phyloP scores from a whole-genome alignment of 768 basidiomycete genomes.

The Boletales sp. region DNA sequence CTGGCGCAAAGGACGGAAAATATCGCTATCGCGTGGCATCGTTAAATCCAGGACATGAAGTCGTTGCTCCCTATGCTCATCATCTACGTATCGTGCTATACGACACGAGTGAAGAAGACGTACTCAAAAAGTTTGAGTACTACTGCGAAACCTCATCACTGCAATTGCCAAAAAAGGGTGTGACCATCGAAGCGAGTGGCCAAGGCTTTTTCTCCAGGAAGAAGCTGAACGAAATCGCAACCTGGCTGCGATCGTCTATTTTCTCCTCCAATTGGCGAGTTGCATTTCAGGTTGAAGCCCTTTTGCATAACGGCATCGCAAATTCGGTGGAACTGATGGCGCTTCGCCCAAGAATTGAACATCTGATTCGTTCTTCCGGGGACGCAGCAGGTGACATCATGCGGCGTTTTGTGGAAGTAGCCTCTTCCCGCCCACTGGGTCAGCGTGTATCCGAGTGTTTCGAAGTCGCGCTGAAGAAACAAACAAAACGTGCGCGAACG shows the following conservation, averaged over 20 bases:
- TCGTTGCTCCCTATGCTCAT: conserved; percentile 66
- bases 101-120: conserved; percentile 40
- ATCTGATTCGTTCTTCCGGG: conserved; percentile 33
- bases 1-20: conserved; percentile 30
- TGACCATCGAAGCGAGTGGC: conserved; percentile 46
- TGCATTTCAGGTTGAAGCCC: conserved; percentile 73
- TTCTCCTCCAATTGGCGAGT: conserved; percentile 47
- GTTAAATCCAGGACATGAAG: conserved; percentile 54
- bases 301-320: conserved; percentile 60
- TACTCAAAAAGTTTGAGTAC: conserved; percentile 46
- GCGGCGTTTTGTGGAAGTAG: conserved; percentile 47
- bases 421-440: conserved; percentile 44
- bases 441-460: conserved; percentile 47
- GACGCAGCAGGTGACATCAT: conserved; percentile 47
- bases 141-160: conserved; percentile 53
- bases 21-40: conserved; percentile 57
- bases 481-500: conserved; percentile 13
- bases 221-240: conserved; percentile 43
- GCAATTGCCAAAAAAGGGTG: conserved; percentile 31
- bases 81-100: conserved; percentile 64
- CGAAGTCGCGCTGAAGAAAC: conserved; percentile 18
- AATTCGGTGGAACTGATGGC: conserved; percentile 54
- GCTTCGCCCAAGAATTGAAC: conserved; percentile 43
- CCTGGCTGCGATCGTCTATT: conserved; percentile 43
- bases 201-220: conserved; percentile 50